phyloP scores from a whole-genome alignment of 805 yeast genomes.

The Wickerhamiella alocasiicola region DNA sequence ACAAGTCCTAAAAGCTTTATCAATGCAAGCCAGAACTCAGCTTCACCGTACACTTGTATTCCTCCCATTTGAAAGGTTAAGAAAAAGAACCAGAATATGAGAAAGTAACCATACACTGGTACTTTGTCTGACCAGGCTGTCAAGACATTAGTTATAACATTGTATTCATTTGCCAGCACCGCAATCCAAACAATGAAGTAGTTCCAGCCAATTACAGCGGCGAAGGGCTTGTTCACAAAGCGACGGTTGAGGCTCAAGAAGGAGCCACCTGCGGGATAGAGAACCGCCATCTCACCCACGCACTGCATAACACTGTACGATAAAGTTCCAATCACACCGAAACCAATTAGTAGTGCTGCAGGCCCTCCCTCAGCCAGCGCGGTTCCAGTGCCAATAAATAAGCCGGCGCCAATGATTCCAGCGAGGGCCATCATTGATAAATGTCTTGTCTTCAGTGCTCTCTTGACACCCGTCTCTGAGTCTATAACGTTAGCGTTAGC shows the following conservation, averaged over 20 bases:
- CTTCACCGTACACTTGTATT: slow-evolving; percentile 47
- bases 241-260: slow-evolving; percentile 38
- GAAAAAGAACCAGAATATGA: slow-evolving; percentile 41
- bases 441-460: slow-evolving; percentile 48
- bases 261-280: slow-evolving; percentile 43
- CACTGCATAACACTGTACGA: slow-evolving; percentile 43
- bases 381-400: slow-evolving; percentile 50
- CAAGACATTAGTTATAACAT: slow-evolving; percentile 35
- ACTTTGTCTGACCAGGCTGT: slow-evolving; percentile 34
- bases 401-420: slow-evolving; percentile 74
- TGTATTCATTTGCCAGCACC: slow-evolving; percentile 38
- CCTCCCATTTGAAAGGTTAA: slow-evolving; percentile 37
- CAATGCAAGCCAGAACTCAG: slow-evolving; percentile 47
- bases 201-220: slow-evolving; percentile 36
- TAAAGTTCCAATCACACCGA: slow-evolving; percentile 37
- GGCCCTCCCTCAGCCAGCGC: slow-evolving; percentile 40
- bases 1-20: slow-evolving; percentile 46
- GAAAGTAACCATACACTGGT: slow-evolving; percentile 37
- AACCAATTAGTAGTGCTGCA: slow-evolving; percentile 39
- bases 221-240: slow-evolving; percentile 36
- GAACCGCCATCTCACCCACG: slow-evolving; percentile 44
- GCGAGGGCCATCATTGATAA: slow-evolving; percentile 74
- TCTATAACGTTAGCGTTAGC: too few species aligned
- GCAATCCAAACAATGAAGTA: slow-evolving; percentile 40
- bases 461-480: slow-evolving; percentile 28